A percentile compares a stretch with the other conserved stretches of the same genome.
These are phyloP conservation scores for Gossypium stocksii DNA, from an alignment of 345 rosid genomes.

Conservation along the genomic window DNA sequence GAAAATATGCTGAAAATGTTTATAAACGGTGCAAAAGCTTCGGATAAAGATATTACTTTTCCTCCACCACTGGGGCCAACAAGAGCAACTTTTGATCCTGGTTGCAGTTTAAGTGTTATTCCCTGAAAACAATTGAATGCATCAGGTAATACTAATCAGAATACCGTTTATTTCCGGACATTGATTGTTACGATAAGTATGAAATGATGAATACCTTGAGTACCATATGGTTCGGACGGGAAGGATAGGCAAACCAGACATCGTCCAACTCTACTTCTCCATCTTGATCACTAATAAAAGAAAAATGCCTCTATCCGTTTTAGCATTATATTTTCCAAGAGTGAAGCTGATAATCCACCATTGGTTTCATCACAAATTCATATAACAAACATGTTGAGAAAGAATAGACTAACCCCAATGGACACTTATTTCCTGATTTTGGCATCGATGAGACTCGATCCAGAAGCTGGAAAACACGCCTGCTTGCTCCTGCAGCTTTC, in stretches of 20 bases:
- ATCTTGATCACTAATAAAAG: constrained; percentile 50
- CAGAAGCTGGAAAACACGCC: constrained; percentile 17
- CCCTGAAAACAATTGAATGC: constrained; percentile 30
- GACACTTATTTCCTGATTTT: constrained; percentile 68
- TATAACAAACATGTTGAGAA: constrained; percentile 9
- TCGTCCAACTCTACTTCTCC: constrained; percentile 87
- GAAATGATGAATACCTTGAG: constrained; percentile 55
- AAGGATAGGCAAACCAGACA: constrained; percentile 95
- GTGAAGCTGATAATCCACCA: not conserved
- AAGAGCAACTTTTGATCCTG: constrained; percentile 61
- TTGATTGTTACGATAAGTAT: not conserved
- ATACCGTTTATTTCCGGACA: not conserved
- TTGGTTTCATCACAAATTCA: not conserved
- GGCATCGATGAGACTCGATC: constrained; percentile 55
- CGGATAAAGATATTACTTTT: constrained; percentile 22
- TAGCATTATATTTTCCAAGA: not conserved
- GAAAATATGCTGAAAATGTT: not conserved
- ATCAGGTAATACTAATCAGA: not conserved
- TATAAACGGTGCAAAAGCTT: not conserved
- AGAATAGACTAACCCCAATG: constrained; percentile 49
- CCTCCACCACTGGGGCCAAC: constrained; percentile 79
- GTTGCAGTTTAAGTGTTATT: constrained; percentile 49
- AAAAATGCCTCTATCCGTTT: not conserved
- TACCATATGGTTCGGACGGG: constrained; percentile 86
- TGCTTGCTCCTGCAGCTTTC: constrained; percentile 20